Base-by-base conservation (phyloP, 257 asterid genomes). In the Agastache rugosa region DNA sequence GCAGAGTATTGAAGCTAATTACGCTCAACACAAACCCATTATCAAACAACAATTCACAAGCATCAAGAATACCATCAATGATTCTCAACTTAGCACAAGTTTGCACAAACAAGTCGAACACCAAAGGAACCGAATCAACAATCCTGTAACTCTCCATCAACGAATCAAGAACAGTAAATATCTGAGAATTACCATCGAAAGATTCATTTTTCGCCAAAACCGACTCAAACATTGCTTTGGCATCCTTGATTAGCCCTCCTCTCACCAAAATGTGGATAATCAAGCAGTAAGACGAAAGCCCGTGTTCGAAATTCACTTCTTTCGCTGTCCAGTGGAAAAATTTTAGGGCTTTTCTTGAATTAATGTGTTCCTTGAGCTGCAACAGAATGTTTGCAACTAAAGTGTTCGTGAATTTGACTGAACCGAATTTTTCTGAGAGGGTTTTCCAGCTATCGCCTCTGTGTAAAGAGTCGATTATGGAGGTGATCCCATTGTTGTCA, bases 271-370 rank as follows among this genome's bases (percentile, higher is more conserved):
- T 91, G 79, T 93, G 98, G 77, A 93, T 76, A 6, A 79, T 79
- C 37, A 88, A 55, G 85, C 91, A 89, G 75, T 88, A 91, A 53
- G 41, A 50, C 1, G 86, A 79, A 75, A 87, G 50, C 67, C 85
- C 92, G 51, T 91, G 97, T 54, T 59, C 65, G 35, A 76, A 66
- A 47, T 77, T 68, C 77, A 34, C 72, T 19, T 74, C 77, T 31
- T 81, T 87, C 0, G 92, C 80, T 3, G 96, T 83, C 96, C 96
- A 91, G 62, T 91, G 93, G 79, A 93, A 93, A 74, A 93, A 93
- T 35, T 29, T 85, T 25, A 93, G 87, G n/a, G 96, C 96, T 65
- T 83, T 86, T 75, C 85, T 85, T 1, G 91, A 91, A 82, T 82
- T 76, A 15, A 63, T 50, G 66, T 93, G 91, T 37, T 91, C 92